These are phyloP conservation scores for Viridothelium virens DNA, from an alignment of 495 filamentous ascomycete species.

Conservation along the genomic window DNA sequence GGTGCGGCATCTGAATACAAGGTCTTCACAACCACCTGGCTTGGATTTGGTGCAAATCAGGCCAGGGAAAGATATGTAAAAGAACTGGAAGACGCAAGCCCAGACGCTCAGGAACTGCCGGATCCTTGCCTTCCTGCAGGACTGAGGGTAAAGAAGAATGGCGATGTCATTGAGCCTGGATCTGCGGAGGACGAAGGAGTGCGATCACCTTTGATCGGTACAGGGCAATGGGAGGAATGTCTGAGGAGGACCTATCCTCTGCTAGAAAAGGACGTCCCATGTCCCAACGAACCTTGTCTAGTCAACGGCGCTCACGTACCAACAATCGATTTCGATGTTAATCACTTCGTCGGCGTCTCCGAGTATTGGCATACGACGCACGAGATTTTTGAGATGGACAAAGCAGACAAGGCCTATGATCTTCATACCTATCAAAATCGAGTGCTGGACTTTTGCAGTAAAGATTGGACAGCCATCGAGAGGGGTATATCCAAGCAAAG, in stretches of 20 bases:
- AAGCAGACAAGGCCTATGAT: conserved; percentile 81
- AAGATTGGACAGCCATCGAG: conserved; percentile 70
- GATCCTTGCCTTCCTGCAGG: conserved; percentile 88
- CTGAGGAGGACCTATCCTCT: conserved; percentile 72
- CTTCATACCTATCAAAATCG: conserved; percentile 81
- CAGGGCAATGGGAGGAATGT: conserved; percentile 81
- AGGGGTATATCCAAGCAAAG: conserved; percentile 52
- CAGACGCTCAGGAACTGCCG: conserved; percentile 57
- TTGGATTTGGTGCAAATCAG: conserved; percentile 91
- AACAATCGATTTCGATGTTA: conserved; percentile 94
- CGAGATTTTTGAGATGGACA: conserved; percentile 75
- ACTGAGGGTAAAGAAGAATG: conserved; percentile 52
- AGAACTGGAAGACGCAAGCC: conserved; percentile 52
- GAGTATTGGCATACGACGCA: conserved; percentile 99
- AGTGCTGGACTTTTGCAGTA: conserved; percentile 77
- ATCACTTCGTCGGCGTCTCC: conserved; percentile 95
- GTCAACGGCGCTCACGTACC: conserved; percentile 85
- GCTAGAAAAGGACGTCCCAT: conserved; percentile 82
- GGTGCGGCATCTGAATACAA: conserved; percentile 69
- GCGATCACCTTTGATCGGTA: conserved; percentile 59
- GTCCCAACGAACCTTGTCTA: conserved; percentile 75
- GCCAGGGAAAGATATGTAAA: conserved; percentile 76
- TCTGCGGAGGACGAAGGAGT: conserved; percentile 34
- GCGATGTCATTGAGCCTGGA: conserved; percentile 35
- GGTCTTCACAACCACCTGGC: conserved; percentile 93